Evolutionary conservation across 495 filamentous ascomycete genomes (phyloP).

Genomic region (Trichocladium uniseriatum): DNA sequence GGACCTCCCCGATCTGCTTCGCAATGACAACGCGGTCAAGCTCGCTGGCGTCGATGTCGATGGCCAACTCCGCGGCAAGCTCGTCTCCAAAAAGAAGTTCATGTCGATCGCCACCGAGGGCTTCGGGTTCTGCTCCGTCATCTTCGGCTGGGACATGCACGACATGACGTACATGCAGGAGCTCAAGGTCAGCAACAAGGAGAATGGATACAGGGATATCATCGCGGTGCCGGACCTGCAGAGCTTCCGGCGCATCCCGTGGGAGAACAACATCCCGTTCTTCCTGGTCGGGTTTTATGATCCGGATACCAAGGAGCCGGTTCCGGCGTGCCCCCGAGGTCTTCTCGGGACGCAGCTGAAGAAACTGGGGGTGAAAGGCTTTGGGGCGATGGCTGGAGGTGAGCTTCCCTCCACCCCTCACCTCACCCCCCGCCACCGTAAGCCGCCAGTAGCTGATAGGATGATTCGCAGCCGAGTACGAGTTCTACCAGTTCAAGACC

Average conservation of each 20-base stretch:
- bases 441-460: slow-evolving; percentile 3
- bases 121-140: slow-evolving; percentile 94
- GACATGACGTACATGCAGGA: slow-evolving; percentile 81
- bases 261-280: slow-evolving; percentile 89
- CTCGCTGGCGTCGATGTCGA: slow-evolving; percentile 89
- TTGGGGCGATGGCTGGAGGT: slow-evolving; percentile 92
- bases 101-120: slow-evolving; percentile 70
- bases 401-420: slow-evolving; percentile 25
- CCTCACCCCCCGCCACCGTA: too few species aligned
- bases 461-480: slow-evolving; percentile 67
- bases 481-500: slow-evolving; percentile 88
- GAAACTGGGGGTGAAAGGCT: slow-evolving; percentile 56
- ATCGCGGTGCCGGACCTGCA: slow-evolving; percentile 73
- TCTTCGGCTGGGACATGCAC: slow-evolving; percentile 99
- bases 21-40: slow-evolving; percentile 77
- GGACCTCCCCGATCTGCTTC: slow-evolving; percentile 54
- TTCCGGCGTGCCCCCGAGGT: slow-evolving; percentile 77
- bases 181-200: slow-evolving; percentile 79
- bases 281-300: slow-evolving; percentile 85
- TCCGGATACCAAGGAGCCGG: slow-evolving; percentile 54
- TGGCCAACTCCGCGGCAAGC: slow-evolving; percentile 82
- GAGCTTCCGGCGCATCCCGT: slow-evolving; percentile 84
- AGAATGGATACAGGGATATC: slow-evolving; percentile 88
- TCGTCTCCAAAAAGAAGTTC: slow-evolving; percentile 95
- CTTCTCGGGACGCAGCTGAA: slow-evolving; percentile 58